A percentile compares a stretch with the other conserved stretches of the same genome.
phyloP scores from a whole-genome alignment of 371 early-diverging fungal genomes.

The Mortierella sp. region DNA sequence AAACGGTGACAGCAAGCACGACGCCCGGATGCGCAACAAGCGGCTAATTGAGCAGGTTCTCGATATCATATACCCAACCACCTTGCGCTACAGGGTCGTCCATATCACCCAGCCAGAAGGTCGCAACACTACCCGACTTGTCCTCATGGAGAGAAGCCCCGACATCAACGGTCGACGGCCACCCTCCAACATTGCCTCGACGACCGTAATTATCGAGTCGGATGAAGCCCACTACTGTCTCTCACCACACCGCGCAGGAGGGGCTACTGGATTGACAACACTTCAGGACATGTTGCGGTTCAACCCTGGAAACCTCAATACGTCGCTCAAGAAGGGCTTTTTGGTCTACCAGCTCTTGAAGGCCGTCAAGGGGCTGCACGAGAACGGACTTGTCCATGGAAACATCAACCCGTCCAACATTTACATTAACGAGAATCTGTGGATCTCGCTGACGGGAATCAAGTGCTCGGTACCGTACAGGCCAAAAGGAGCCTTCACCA shows the following conservation, averaged over 20 bases:
- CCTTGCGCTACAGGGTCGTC: conserved; percentile 36
- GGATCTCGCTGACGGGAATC: conserved; percentile 72
- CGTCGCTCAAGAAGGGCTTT: conserved; percentile 73
- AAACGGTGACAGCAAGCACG: background rate
- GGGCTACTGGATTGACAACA: conserved; percentile 61
- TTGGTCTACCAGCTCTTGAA: conserved; percentile 70
- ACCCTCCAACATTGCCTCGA: conserved; percentile 67
- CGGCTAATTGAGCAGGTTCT: conserved; percentile 42
- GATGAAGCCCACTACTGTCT: conserved; percentile 68
- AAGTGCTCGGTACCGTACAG: conserved; percentile 62
- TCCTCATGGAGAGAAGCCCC: conserved; percentile 16
- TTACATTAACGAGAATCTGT: conserved; percentile 75
- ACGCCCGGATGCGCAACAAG: conserved; percentile 8
- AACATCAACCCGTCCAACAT: conserved; percentile 70
- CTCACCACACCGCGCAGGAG: conserved; percentile 66
- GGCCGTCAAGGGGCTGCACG: conserved; percentile 66
- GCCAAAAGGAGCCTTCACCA: background rate
- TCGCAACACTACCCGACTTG: conserved; percentile 16
- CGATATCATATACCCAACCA: conserved; percentile 46
- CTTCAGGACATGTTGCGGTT: conserved; percentile 73
- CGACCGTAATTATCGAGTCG: conserved; percentile 73
- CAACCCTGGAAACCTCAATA: conserved; percentile 73
- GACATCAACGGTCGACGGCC: conserved; percentile 2
- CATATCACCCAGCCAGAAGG: conserved; percentile 22
- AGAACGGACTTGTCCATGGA: conserved; percentile 71